A percentile compares a stretch with the other conserved stretches of the same genome.
Conservation (phyloP, 495 filamentous ascomycete genomes). For the Barbatosphaeria neglecta region DNA sequence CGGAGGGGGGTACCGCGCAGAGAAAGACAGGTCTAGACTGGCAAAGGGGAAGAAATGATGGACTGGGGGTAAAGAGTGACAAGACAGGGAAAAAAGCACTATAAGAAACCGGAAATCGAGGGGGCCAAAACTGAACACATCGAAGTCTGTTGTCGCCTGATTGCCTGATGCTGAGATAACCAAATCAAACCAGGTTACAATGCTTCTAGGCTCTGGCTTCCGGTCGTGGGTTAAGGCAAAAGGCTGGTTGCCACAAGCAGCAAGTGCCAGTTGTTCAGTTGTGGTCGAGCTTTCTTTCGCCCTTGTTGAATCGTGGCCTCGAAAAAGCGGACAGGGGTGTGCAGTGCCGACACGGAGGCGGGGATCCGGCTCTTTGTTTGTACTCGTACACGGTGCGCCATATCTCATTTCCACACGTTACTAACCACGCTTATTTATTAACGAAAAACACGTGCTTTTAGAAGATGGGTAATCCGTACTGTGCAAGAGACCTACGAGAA, state of each 20-base stretch:
- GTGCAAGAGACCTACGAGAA: too few species aligned
- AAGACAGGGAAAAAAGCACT: background rate
- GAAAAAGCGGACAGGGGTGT: slow-evolving; percentile 13
- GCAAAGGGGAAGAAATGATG: background rate
- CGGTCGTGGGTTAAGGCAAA: background rate
- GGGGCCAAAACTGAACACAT: background rate
- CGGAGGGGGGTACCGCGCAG: background rate
- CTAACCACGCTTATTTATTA: too few species aligned
- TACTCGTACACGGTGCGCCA: background rate
- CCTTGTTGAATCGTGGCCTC: slow-evolving; percentile 24
- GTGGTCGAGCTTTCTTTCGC: slow-evolving; percentile 2
- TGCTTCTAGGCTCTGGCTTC: too few species aligned
- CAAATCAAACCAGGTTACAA: too few species aligned
- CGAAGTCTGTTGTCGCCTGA: background rate
- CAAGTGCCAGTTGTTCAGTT: background rate
- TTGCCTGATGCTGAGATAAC: too few species aligned
- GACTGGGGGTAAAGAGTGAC: too few species aligned
- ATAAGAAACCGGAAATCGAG: background rate
- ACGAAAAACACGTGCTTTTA: too few species aligned
- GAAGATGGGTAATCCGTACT: too few species aligned
- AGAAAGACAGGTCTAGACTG: background rate
- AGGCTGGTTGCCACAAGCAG: background rate
- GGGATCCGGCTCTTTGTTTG: background rate
- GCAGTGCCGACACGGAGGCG: background rate
- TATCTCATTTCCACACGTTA: background rate